Evolutionary conservation across 495 filamentous ascomycete genomes (phyloP).

Genomic region (Parachaetomium inaequale): DNA sequence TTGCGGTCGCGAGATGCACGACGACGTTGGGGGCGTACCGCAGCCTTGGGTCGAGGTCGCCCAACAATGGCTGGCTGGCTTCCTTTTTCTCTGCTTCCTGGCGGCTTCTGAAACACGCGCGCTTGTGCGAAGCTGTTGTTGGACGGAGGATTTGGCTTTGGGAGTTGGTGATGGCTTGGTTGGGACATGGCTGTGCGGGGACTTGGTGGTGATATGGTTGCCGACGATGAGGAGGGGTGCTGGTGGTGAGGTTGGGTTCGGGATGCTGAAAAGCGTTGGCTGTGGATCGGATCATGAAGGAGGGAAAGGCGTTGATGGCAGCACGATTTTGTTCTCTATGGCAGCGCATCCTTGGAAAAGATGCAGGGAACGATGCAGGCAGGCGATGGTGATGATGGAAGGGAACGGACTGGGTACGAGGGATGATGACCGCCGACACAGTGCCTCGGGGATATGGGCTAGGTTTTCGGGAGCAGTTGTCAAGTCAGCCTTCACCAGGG

Average conservation of each 20-base stretch:
- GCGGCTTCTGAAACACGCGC: slow-evolving; percentile 16
- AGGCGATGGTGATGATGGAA: background rate
- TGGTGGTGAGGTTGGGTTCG: no score
- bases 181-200: no score
- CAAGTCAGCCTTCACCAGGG: background rate
- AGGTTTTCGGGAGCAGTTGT: background rate
- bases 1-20: background rate
- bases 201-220: no score
- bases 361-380: no score
- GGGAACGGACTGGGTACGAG: background rate
- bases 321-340: no score
- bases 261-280: no score
- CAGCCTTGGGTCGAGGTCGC: background rate
- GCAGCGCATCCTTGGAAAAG: no score
- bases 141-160: no score
- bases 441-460: background rate
- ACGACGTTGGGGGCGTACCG: background rate
- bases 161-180: no score
- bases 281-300: no score
- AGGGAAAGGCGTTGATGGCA: no score
- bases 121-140: slow-evolving; percentile 5
- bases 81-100: background rate
- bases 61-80: background rate
- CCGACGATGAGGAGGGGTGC: no score
- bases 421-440: background rate